phyloP scores from a whole-genome alignment of 352 stramenopile genomes.

The Globisporangium spinosum region DNA sequence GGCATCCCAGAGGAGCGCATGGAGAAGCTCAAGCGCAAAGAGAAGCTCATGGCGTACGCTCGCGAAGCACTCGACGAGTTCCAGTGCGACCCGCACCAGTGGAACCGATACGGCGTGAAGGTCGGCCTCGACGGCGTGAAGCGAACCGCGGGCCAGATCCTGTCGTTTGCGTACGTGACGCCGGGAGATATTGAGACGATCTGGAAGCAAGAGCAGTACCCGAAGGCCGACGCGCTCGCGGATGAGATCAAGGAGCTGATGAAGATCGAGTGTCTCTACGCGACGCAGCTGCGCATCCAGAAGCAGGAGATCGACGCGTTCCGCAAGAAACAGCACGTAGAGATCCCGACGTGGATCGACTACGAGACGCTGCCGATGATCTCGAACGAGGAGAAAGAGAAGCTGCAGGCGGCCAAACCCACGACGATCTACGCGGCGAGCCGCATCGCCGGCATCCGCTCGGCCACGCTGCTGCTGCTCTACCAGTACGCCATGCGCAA shows the following conservation, averaged over 20 bases:
- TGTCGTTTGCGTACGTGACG: slow-evolving; percentile 65
- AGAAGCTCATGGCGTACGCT: slow-evolving; percentile 64
- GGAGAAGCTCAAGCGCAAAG: slow-evolving; percentile 81
- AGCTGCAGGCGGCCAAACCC: slow-evolving; percentile 82
- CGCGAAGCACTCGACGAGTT: slow-evolving; percentile 56
- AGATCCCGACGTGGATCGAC: slow-evolving; percentile 92
- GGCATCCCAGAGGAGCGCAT: slow-evolving; percentile 70
- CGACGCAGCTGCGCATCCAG: slow-evolving; percentile 91
- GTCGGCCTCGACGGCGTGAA: slow-evolving; percentile 72
- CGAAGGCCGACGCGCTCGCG: slow-evolving; percentile 43
- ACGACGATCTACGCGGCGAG: slow-evolving; percentile 94
- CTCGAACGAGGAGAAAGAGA: slow-evolving; percentile 95
- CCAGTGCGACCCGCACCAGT: slow-evolving; percentile 72
- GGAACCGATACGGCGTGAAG: slow-evolving; percentile 78
- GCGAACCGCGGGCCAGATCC: slow-evolving; percentile 70
- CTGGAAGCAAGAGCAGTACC: slow-evolving; percentile 45
- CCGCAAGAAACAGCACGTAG: slow-evolving; percentile 90
- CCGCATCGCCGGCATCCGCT: slow-evolving; percentile 90
- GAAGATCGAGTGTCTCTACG: slow-evolving; percentile 92
- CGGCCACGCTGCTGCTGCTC: slow-evolving; percentile 67
- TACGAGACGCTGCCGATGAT: slow-evolving; percentile 94
- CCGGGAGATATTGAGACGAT: slow-evolving; percentile 56
- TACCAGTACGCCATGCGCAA: slow-evolving; percentile 71
- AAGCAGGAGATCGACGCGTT: slow-evolving; percentile 96
- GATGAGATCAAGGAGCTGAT: slow-evolving; percentile 45